These are phyloP conservation scores for Diversispora eburnea DNA, from an alignment of 192 early-diverging fungal species.

Conservation along the genomic window DNA sequence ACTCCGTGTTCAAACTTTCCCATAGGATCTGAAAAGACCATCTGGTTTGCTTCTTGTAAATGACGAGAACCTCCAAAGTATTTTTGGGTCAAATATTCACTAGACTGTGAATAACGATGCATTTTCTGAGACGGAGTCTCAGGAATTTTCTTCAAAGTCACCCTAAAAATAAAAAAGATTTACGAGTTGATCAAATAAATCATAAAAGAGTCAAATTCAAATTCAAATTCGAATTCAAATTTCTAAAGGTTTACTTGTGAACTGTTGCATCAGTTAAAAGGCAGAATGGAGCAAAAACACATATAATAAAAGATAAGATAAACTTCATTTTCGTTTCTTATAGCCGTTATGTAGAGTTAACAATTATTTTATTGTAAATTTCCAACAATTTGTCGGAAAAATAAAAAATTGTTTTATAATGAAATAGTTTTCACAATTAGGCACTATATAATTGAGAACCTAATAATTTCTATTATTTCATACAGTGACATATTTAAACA, in stretches of 20 bases:
- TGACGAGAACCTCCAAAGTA: conserved; percentile 55
- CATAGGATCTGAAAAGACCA: conserved; percentile 49
- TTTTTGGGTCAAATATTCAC: conserved; percentile 70
- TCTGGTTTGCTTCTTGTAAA: conserved; percentile 38
- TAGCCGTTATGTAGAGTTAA: neutral
- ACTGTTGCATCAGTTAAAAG: neutral
- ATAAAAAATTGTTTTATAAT: too few species aligned
- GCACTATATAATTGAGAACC: too few species aligned
- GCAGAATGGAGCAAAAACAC: neutral
- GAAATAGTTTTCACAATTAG: too few species aligned
- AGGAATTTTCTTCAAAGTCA: conserved; percentile 62
- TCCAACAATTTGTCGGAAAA: too few species aligned
- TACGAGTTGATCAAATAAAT: neutral
- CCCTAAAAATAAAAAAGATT: conserved; percentile 30
- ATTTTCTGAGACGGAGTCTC: conserved; percentile 60
- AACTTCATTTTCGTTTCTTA: conserved; percentile 13
- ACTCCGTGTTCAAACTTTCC: conserved; percentile 63
- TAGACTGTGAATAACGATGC: conserved; percentile 60
- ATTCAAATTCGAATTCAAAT: neutral
- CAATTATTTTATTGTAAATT: neutral
- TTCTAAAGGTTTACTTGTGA: conserved; percentile 7
- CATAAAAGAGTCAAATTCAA: neutral
- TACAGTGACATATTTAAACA: too few species aligned
- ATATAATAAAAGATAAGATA: neutral
- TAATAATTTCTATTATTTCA: too few species aligned